Base-by-base conservation (phyloP, 352 stramenopile species). In the Paralagenidium karlingii region DNA sequence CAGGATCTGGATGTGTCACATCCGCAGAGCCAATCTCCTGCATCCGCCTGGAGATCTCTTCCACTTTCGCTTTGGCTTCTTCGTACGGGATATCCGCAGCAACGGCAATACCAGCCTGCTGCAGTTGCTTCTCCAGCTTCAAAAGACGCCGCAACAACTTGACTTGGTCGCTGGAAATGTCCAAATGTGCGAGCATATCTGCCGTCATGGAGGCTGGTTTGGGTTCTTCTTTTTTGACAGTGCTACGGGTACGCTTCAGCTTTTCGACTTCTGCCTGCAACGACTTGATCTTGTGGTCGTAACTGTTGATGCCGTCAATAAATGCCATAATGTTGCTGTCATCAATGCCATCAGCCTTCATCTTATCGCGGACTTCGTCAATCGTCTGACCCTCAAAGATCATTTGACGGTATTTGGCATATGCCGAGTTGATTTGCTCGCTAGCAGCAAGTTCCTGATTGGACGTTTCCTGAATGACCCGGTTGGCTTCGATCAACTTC, bases 31-130 rank as follows among this genome's bases (percentile, higher is more conserved):
- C 85, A 45, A 96, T 96, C 70, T 95, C 85, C 38, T 67, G 60
- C 85, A 96, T 95, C 36, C 85, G 74, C 34, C 58, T 77, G n/a
- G 80, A 71, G 38, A 96, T 96, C 43, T 89, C 71, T 40, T 81
- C 68, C 20, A 96, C 79, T 58, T 95, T 95, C 8, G 60, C 60
- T 51, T 94, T 90, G 18, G 82, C 85, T 55, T 94, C 77, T 51
- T 94, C 82, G 49, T 95, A 96, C 24, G 85, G 75, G 64, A 96
- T 96, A 67, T 96, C 85, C 16, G 89, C 85, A 21, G 82, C 82
- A 33, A 96, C 74, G 39, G 71, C 74, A 50, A 91, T 91, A 76
- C 77, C 77, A 41, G 77, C 77, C 29, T 85, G 60, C 31, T 83
- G 65, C 42, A 91, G 42, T 45, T 88, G 77, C 49, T 87, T 87